phyloP scores from a whole-genome alignment of 2,329 filamentous ascomycete species.

The Cephalotrichum gorgonifer region DNA sequence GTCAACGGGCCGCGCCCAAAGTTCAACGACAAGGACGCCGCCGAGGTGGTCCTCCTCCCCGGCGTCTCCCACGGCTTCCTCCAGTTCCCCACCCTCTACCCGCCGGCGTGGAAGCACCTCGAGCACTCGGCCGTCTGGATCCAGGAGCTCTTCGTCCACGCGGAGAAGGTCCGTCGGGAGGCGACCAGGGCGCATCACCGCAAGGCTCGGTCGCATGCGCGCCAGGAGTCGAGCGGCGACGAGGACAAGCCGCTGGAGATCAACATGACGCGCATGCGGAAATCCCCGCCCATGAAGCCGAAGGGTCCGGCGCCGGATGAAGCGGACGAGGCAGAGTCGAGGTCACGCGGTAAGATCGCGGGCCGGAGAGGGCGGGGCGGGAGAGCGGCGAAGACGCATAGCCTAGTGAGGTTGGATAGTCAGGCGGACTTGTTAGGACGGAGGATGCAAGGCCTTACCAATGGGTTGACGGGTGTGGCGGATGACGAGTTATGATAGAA shows the following conservation, averaged over 20 bases:
- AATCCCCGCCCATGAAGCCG: constrained; percentile 9
- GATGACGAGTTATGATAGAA: constrained; percentile 24
- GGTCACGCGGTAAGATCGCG: constrained; percentile 12
- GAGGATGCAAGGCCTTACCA: constrained; percentile 48
- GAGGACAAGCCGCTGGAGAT: constrained; percentile 80
- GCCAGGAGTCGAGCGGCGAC: constrained; percentile 56
- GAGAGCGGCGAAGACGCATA: constrained; percentile 29
- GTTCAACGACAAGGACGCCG: constrained; percentile 28
- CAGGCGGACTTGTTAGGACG: constrained; percentile 46
- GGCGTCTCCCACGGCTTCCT: constrained; percentile 90
- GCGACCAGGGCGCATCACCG: not conserved
- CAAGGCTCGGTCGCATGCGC: constrained; percentile 9
- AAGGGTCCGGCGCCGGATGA: constrained; percentile 9
- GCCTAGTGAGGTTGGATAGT: constrained; percentile 43
- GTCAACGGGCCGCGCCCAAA: constrained; percentile 16
- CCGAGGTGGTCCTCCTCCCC: constrained; percentile 75
- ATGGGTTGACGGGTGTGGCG: constrained; percentile 37
- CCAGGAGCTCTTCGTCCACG: constrained; percentile 57
- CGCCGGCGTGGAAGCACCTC: constrained; percentile 83
- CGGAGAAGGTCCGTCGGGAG: constrained; percentile 26
- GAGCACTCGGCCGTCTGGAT: constrained; percentile 74
- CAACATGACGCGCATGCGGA: constrained; percentile 38
- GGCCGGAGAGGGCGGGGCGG: constrained; percentile 16
- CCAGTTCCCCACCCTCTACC: constrained; percentile 81
- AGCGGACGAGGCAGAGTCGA: constrained; percentile 10